phyloP scores from a whole-genome alignment of 1,284 basidiomycete species.

The Puccinia coronata region DNA sequence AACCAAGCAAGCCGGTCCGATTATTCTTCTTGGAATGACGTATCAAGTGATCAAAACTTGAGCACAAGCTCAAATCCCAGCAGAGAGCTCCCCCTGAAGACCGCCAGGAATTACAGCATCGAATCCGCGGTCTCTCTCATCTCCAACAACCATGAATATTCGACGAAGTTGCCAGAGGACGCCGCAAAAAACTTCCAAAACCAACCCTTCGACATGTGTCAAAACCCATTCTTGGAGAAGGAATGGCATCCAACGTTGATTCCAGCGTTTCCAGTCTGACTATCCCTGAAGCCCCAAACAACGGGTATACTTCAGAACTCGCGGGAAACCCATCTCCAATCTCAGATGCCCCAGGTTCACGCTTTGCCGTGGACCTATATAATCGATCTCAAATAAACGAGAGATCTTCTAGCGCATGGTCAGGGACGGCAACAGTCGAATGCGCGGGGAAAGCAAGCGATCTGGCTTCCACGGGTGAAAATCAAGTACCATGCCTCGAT shows the following conservation, averaged over 20 bases:
- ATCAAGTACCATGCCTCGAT: not conserved
- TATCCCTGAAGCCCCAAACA: too few relatives aligned
- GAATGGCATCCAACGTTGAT: not conserved
- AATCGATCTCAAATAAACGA: not conserved
- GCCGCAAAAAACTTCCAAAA: not conserved
- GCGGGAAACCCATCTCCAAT: not conserved
- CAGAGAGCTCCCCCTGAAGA: not conserved
- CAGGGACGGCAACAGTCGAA: not conserved
- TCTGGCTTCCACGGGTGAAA: not conserved
- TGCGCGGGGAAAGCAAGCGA: not conserved
- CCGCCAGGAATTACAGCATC: not conserved
- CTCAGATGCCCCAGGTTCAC: not conserved
- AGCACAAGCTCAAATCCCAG: not conserved
- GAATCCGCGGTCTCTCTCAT: too few relatives aligned
- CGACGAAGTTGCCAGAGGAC: not conserved
- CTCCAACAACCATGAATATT: too few relatives aligned
- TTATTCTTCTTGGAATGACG: constrained; percentile 1
- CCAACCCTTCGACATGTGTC: not conserved
- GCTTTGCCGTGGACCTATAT: not conserved
- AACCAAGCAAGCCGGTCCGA: constrained; percentile 6
- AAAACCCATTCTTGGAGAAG: constrained; percentile 1
- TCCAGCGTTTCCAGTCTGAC: not conserved
- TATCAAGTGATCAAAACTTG: not conserved
- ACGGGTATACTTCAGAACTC: not conserved
- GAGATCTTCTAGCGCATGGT: not conserved